Conservation (phyloP, 805 yeast species). For the Lipomyces oligophaga region DNA sequence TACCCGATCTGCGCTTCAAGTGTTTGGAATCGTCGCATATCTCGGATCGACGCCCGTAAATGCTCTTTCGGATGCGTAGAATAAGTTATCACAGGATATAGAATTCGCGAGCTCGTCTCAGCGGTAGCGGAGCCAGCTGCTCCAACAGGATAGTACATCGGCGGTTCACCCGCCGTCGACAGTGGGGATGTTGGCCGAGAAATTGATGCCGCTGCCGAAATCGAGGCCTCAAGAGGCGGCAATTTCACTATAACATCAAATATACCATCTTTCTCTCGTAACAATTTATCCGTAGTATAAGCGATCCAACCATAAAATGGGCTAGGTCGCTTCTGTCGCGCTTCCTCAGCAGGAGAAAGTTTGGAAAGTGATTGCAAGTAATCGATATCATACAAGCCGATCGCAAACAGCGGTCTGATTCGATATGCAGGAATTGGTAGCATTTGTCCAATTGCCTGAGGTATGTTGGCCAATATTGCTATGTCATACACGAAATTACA, state of each 20-base stretch:
- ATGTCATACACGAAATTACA: slow-evolving; percentile 56
- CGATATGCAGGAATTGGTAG: slow-evolving; percentile 34
- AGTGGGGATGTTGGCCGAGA: slow-evolving; percentile 21
- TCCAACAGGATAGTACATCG: slow-evolving; percentile 8
- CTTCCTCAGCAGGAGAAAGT: slow-evolving; percentile 23
- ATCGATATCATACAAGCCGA: slow-evolving; percentile 23
- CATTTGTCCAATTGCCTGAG: slow-evolving; percentile 47
- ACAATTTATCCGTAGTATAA: slow-evolving; percentile 24
- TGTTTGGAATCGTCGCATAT: slow-evolving; percentile 26
- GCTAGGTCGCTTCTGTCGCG: slow-evolving; percentile 14
- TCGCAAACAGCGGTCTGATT: slow-evolving; percentile 22
- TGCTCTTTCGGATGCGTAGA: slow-evolving; percentile 6
- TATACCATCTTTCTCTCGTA: slow-evolving; percentile 15
- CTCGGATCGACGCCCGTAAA: slow-evolving; percentile 20
- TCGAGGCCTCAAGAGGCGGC: slow-evolving; percentile 19
- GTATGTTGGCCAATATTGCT: slow-evolving; percentile 59
- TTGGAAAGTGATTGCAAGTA: slow-evolving; percentile 15
- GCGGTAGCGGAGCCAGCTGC: too few species aligned
- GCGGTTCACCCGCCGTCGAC: slow-evolving; percentile 4
- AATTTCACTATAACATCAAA: slow-evolving; percentile 20
- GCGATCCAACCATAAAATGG: slow-evolving; percentile 27
- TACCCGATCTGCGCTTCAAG: slow-evolving; percentile 25
- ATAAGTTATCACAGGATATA: slow-evolving; percentile 15
- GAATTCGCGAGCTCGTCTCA: slow-evolving; percentile 5
- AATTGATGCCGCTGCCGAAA: slow-evolving; percentile 21